Conservation (phyloP, 306 rosid species). For the Cucumis melo region DNA sequence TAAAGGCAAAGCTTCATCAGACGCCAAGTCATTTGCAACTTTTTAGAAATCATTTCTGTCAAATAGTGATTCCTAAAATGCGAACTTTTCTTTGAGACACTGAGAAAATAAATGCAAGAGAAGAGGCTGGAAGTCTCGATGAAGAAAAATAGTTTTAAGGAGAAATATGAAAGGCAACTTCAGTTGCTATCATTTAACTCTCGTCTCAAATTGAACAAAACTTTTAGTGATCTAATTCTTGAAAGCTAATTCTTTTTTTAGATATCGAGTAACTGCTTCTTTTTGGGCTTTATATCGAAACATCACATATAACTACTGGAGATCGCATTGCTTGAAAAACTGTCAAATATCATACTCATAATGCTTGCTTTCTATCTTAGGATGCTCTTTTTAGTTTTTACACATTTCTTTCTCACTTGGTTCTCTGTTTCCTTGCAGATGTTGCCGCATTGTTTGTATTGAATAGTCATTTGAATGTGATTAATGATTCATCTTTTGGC, state of each 20-base stretch:
- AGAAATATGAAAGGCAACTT: background rate
- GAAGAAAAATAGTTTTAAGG: background rate
- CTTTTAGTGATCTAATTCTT: background rate
- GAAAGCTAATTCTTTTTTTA: background rate
- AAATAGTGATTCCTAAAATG: background rate
- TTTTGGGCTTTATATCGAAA: background rate
- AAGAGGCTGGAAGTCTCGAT: background rate
- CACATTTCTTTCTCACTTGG: background rate
- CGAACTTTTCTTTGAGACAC: background rate
- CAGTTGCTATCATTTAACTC: background rate
- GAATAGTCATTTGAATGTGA: conserved; percentile 34
- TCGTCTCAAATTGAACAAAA: background rate
- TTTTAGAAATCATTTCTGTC: background rate
- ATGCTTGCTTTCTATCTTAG: background rate
- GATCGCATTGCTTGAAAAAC: background rate
- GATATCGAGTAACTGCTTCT: background rate
- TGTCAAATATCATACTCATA: background rate
- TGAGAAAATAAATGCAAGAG: background rate
- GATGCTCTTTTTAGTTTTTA: background rate
- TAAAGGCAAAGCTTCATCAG: background rate
- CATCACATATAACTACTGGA: background rate
- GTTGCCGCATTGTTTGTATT: conserved; percentile 51
- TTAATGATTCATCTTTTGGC: conserved; percentile 34
- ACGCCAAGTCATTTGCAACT: background rate
- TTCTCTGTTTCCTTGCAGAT: conserved; percentile 38